Evolutionary conservation across 495 filamentous ascomycete genomes (phyloP), one percentile per base, ranked within the genome.

Genomic region (Podospora appendiculata): DNA sequence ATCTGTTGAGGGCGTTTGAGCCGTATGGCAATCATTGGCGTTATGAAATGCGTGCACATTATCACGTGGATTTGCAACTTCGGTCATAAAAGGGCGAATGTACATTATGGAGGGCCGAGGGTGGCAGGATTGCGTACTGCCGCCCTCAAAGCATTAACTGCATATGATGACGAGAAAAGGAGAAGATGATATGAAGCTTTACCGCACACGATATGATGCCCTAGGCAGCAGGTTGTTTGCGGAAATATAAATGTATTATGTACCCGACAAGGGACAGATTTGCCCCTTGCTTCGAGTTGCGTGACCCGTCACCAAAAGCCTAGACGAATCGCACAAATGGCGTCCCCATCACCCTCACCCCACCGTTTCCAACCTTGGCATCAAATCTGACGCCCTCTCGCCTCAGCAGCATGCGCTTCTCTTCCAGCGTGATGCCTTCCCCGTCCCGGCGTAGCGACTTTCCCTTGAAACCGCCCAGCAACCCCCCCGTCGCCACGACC

Each of bases 391-490:
- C 66, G 12, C 74, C 74, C 51, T 77, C 74, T 18, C 41, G 51
- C 13, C 63, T 54, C 33, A 77, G 55, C 35, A 77, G 51, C 48
- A 36, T 38, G 12, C 62, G 58, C 66, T 77, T 77, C 62, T 77
- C 72, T 11, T 56, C 59, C 32, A 75, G 64, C 19, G 40, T 45
- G 25, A 66, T 61, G 8, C 64, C 32, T 49, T 70, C 67, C n/a
- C 70, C 72, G 48, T 66, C 61, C 41, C 59, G 58, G 0, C 67
- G 64, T 36, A 62, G 63, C 19, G 57, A 42, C 50, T 67, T 62
- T 48, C 77, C 77, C 58, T 76, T 76, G 66, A 79, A 80, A 8
- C 77, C 77, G 41, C 77, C 77, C 5, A 80, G 65, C 0, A 61
- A 40, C n/a, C 71, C 63, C 19, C 61, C 65, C 10, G 70, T 72